Percentiles rank a stretch among this genome's conserved stretches.
phyloP scores from a whole-genome alignment of 2,329 filamentous ascomycete genomes.

The Hymenoscyphus albidus region DNA sequence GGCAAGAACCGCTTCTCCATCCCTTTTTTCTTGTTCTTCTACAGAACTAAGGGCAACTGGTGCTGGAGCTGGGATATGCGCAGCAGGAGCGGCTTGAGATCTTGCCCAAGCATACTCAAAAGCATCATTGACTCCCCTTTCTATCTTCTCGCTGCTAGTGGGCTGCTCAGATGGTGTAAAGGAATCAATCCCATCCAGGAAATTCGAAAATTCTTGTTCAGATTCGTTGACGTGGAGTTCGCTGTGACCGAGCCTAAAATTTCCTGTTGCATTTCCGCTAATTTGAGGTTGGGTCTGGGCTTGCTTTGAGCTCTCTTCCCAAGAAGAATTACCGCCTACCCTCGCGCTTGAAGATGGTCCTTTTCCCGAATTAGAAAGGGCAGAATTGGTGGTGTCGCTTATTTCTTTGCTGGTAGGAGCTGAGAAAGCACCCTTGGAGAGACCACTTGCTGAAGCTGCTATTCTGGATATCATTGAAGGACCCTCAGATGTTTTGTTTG shows the following conservation, averaged over 20 bases:
- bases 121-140: slow-evolving; percentile 5
- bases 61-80: background rate
- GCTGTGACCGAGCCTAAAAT: slow-evolving; percentile 24
- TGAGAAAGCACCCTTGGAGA: slow-evolving; percentile 35
- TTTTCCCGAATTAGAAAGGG: slow-evolving; percentile 29
- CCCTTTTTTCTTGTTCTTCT: slow-evolving; percentile 29
- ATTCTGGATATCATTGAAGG: slow-evolving; percentile 29
- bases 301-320: slow-evolving; percentile 25
- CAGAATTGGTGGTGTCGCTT: slow-evolving; percentile 19
- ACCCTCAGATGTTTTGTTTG: slow-evolving; percentile 11
- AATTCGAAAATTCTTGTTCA: slow-evolving; percentile 32
- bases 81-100: slow-evolving; percentile 13
- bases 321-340: slow-evolving; percentile 18
- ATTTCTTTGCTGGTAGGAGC: slow-evolving; percentile 22
- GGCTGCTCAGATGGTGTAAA: slow-evolving; percentile 25
- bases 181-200: slow-evolving; percentile 30
- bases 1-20: slow-evolving; percentile 41
- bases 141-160: background rate
- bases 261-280: slow-evolving; percentile 6
- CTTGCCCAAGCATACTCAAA: slow-evolving; percentile 24
- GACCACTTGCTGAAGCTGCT: slow-evolving; percentile 35
- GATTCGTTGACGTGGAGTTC: slow-evolving; percentile 25
- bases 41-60: slow-evolving; percentile 14
- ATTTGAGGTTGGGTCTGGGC: slow-evolving; percentile 13
- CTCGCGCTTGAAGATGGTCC: slow-evolving; percentile 16